Evolutionary conservation across 768 basidiomycete species (phyloP).

Genomic region (Xerocomus potaroensis): DNA sequence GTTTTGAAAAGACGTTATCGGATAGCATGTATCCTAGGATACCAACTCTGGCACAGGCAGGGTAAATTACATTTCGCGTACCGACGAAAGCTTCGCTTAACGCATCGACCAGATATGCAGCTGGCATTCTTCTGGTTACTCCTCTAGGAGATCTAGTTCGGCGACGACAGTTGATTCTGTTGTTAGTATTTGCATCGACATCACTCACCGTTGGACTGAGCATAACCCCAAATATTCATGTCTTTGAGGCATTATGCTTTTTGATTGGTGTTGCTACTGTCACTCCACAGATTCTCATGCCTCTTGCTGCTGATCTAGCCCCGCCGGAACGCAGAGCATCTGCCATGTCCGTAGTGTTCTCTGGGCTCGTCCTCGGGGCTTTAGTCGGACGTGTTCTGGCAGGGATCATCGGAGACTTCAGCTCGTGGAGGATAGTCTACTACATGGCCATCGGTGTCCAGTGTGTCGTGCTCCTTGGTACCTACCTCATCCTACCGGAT

Average conservation of each 20-base stretch:
- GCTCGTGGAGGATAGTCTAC: constrained; percentile 39
- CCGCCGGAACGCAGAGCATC: constrained; percentile 67
- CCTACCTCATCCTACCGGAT: constrained; percentile 38
- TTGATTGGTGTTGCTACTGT: constrained; percentile 70
- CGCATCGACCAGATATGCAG: constrained; percentile 51
- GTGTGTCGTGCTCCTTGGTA: constrained; percentile 23
- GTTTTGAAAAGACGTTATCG: neutral
- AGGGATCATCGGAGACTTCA: constrained; percentile 46
- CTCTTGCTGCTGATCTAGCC: constrained; percentile 78
- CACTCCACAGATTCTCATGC: constrained; percentile 70
- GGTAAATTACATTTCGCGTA: constrained; percentile 36
- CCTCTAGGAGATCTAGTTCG: constrained; percentile 83
- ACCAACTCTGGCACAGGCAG: constrained; percentile 64
- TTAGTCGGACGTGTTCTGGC: constrained; percentile 72
- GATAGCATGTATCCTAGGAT: constrained; percentile 37
- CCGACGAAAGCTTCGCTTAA: neutral
- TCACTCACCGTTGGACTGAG: constrained; percentile 69
- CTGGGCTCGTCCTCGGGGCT: constrained; percentile 66
- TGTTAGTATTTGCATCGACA: constrained; percentile 49
- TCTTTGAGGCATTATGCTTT: constrained; percentile 67
- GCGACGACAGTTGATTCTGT: constrained; percentile 64
- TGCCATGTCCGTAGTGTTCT: constrained; percentile 70
- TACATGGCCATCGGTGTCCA: constrained; percentile 39
- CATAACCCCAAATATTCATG: constrained; percentile 51
- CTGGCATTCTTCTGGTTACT: constrained; percentile 68